Base-by-base conservation (phyloP, 2,329 filamentous ascomycete genomes). In the Ploettnerulaceae sp. region DNA sequence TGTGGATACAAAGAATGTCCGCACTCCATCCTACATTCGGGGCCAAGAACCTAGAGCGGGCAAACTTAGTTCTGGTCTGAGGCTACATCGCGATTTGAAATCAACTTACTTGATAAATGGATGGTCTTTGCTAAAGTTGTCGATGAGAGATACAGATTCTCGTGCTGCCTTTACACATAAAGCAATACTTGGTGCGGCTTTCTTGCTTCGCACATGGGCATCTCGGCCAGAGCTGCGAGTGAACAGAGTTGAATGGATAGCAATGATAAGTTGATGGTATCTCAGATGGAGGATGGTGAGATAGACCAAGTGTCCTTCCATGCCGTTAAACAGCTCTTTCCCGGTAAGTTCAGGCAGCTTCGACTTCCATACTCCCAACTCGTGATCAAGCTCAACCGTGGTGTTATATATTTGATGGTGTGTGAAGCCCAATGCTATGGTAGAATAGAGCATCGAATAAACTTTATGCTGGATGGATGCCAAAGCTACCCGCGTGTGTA, bases 1-100 rank as follows among this genome's bases (percentile, higher is more conserved):
- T 26, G 22, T 40, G 37, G 11, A 40, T 17, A n/a, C 37, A 40
- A 5, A 40, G 37, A 21, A 40, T n/a, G 6, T 40, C 37, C 11
- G 25, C 28, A 31, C 37, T 7, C 37, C 37, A 40, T n/a, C 25
- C 37, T 8, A 40, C 2, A 21, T 31, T 29, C 8, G 37, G 37
- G 3, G 17, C 15, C 9, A 40, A 17, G 9, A 40, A 12, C 5
- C 37, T 40, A 20, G 5, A 21, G 9, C 22, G 5, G 31, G 37
- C 15, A 14, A 20, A 20, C 3, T 5, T 7, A 12, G 21, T 20
- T 7, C n/a, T 32, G n/a, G n/a, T n/a, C n/a, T 32, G 29, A 3
- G n/a, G n/a, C n/a, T 5, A 18, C 15, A 35, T 3, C n/a, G 22
- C 22, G 8, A 21, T 4, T 21, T 5, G 14, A 9, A 12, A 21